Evolutionary conservation across 73 alveolate genomes (phyloP).

Genomic region (Breviolum minutum): DNA sequence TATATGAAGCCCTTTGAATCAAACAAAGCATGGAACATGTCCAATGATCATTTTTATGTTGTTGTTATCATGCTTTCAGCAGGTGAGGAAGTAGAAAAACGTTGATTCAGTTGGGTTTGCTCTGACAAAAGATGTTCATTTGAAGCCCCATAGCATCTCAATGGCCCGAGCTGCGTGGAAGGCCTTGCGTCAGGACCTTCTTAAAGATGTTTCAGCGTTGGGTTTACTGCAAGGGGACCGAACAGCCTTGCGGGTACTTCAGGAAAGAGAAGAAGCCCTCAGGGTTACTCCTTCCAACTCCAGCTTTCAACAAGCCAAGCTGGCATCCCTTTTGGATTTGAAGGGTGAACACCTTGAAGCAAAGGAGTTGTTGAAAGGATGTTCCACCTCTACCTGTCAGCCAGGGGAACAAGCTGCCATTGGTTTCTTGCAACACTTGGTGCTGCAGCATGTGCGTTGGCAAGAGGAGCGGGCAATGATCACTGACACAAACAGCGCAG

Average conservation of each 20-base stretch:
- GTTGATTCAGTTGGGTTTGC: too few species aligned
- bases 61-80: too few species aligned
- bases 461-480: constrained; percentile 4
- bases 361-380: not conserved
- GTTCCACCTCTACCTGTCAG: not conserved
- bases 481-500: not conserved
- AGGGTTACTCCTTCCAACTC: not conserved
- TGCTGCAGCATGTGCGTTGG: constrained; percentile 46
- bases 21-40: too few species aligned
- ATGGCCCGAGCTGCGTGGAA: constrained; percentile 70
- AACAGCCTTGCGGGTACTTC: not conserved
- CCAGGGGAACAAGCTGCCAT: not conserved
- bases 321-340: constrained; percentile 58
- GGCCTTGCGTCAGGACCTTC: constrained; percentile 32
- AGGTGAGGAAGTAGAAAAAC: too few species aligned
- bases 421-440: not conserved
- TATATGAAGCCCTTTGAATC: too few species aligned
- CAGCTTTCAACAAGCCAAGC: not conserved
- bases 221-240: not conserved
- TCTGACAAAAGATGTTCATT: too few species aligned
- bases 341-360: constrained; percentile 55
- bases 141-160: not conserved
- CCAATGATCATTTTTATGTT: too few species aligned
- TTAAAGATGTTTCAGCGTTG: not conserved
- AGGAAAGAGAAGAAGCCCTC: not conserved